Base-by-base conservation (phyloP, 208 protist genomes). In the Wallacemonas sp. region DNA sequence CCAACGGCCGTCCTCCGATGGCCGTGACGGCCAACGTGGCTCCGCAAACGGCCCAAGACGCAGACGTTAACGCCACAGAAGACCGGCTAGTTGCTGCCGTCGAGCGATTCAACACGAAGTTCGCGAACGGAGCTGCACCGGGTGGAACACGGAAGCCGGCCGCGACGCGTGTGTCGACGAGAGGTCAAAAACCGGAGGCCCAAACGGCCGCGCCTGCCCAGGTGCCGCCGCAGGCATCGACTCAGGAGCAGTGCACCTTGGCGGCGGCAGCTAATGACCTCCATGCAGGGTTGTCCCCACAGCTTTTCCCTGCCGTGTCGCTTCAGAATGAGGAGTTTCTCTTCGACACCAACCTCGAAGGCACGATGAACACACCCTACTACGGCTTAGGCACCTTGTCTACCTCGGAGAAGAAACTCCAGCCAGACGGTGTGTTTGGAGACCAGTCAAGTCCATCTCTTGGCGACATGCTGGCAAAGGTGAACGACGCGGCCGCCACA, bases 281-380 rank as follows among this genome's bases (percentile, higher is more conserved):
- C 36, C 36, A 41, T 14, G 14, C 36, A 41, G n/a, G n/a, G n/a
- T n/a, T n/a, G n/a, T n/a, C 36, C 36, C 36, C 36, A 41, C 6
- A 6, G 9, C 36, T 41, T 14, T 41, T 14, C 36, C 36, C 36
- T 9, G 47, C 47, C 5, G 8, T n/a, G 14, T 8, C 47, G 19
- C 27, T 19, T 11, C 12, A 17, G 30, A 21, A 38, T 21, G 51
- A 58, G 2, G 31, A 5, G 11, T 58, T 58, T 22, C 51, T 58
- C 12, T 58, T 58, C 30, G 51, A 58, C 17, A 31, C n/a, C 30
- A 31, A 58, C 30, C 51, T 33, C 28, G 31, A 12, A 14, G 51
- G 51, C 30, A 58, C 51, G 31, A 58, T 58, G 51, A 58, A 24
- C 24, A 31, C 51, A 19, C 30, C 51, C 15, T 58, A 58, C 30